Evolutionary conservation across 2,329 filamentous ascomycete species (phyloP).

Genomic region (Phyllosticta ampelicida): DNA sequence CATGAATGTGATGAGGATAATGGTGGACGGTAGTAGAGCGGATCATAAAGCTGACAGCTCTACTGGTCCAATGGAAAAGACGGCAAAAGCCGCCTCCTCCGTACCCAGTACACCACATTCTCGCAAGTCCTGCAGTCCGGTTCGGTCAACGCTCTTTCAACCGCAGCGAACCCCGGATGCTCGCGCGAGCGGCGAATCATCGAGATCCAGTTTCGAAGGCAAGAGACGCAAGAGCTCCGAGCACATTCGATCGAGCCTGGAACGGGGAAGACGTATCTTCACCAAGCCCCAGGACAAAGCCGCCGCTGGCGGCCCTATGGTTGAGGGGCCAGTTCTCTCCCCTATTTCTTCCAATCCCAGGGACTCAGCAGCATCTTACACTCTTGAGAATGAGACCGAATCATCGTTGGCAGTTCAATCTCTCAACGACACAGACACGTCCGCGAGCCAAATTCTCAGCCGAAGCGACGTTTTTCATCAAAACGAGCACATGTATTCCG

Average conservation of each 20-base stretch:
- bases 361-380: conserved; percentile 40
- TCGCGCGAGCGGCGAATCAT: conserved; percentile 32
- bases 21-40: conserved; percentile 55
- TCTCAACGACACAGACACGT: conserved; percentile 59
- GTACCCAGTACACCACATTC: conserved; percentile 22
- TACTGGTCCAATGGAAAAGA: not conserved
- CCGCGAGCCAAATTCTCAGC: conserved; percentile 81
- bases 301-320: not conserved
- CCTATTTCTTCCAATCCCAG: not conserved
- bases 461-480: conserved; percentile 76
- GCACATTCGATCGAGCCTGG: conserved; percentile 3
- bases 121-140: not conserved
- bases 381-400: conserved; percentile 43
- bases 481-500: conserved; percentile 13
- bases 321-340: not conserved
- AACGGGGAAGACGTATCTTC: conserved; percentile 5
- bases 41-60: not conserved
- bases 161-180: conserved; percentile 23
- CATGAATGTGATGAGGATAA: conserved; percentile 61
- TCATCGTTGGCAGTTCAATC: conserved; percentile 56
- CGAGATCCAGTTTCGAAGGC: conserved; percentile 29
- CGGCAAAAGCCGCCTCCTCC: not conserved
- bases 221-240: conserved; percentile 30
- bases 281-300: not conserved
- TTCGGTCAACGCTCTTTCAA: conserved; percentile 6